A percentile compares a stretch with the other conserved stretches of the same genome.
phyloP scores from a whole-genome alignment of 768 basidiomycete species.

The Cystoderma amianthinum region DNA sequence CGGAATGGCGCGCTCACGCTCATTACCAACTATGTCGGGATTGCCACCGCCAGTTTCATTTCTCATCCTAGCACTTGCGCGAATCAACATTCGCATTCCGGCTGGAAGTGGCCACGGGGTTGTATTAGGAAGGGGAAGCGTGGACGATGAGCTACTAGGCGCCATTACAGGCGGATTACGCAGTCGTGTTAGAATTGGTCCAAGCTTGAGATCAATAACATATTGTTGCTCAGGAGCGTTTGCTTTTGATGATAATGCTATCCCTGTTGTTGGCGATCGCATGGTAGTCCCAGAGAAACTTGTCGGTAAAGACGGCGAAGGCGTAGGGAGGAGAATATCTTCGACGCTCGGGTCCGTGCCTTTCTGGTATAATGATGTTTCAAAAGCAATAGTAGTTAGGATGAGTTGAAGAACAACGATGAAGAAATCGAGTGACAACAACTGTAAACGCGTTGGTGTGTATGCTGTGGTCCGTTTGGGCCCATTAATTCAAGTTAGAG shows the following conservation, averaged over 20 bases:
- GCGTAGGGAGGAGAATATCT: constrained; percentile 27
- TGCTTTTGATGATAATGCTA: constrained; percentile 8
- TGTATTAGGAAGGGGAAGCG: constrained; percentile 57
- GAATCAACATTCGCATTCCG: constrained; percentile 44
- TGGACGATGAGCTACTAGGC: constrained; percentile 17
- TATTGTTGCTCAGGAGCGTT: constrained; percentile 19
- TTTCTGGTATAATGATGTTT: constrained; percentile 38
- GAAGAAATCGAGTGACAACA: constrained; percentile 59
- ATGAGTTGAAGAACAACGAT: constrained; percentile 64
- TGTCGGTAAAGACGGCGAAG: constrained; percentile 12
- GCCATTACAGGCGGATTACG: constrained; percentile 38
- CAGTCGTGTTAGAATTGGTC: constrained; percentile 47
- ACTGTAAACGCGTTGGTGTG: constrained; percentile 56
- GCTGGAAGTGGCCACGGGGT: constrained; percentile 44
- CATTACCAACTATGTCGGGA: constrained; percentile 12
- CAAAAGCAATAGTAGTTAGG: constrained; percentile 65
- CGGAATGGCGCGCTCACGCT: constrained; percentile 17
- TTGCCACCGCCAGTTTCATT: constrained; percentile 18
- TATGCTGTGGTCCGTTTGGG: constrained; percentile 30
- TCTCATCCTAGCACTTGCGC: constrained; percentile 36
- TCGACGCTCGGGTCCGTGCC: constrained; percentile 27
- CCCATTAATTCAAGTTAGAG: not conserved
- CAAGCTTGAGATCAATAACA: constrained; percentile 59
- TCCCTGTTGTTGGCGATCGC: constrained; percentile 15
- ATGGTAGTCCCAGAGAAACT: constrained; percentile 8